Base-by-base conservation (phyloP, 805 yeast species). In the Candida pseudoglaebosa region DNA sequence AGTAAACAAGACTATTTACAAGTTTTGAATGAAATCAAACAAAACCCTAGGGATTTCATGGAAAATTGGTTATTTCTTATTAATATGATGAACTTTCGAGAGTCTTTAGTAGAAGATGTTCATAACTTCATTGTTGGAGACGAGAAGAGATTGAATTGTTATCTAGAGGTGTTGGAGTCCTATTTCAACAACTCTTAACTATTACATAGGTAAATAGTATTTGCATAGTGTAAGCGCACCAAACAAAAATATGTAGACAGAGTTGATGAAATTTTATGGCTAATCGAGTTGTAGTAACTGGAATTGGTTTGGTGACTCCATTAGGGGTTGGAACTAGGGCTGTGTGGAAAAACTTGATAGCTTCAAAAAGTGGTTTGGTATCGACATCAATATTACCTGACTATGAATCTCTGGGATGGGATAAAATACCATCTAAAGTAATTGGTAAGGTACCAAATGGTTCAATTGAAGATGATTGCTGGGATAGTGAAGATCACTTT, bases 271-370 rank as follows among this genome's bases (percentile, higher is more conserved):
- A 30, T 9, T 5, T 22, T 14, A 43, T 46, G 48, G 38, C 48
- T n/a, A 59, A 67, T 42, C 65, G 96, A 59, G 95, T 91, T 0
- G 97, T 91, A 1, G 82, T 91, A 1, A 93, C 99, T 0, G 99
- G 99, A 0, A 56, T 93, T 5, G 98, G 98, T 0, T 62, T 85
- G 19, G 76, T 90, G 1, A 78, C 93, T 0, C 99, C 99, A 0
- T 62, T 93, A 3, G 98, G 97, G 0, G 78, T 79, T 4, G 90
- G 89, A 0, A 73, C 69, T 3, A 50, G 51, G 12, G 58, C 56
- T 10, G 61, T 77, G 3, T 85, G 91, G 90, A 36, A 55, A 2
- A 66, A 65, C 13, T 57, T 84, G 4, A 50, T 84, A 1, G 61
- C 61, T 1, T 70, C 77, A 0, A 57, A 71, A 40, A 73, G 83